Evolutionary conservation across 148 eudicot genomes (phyloP).

Genomic region (Rhododendron henanense): DNA sequence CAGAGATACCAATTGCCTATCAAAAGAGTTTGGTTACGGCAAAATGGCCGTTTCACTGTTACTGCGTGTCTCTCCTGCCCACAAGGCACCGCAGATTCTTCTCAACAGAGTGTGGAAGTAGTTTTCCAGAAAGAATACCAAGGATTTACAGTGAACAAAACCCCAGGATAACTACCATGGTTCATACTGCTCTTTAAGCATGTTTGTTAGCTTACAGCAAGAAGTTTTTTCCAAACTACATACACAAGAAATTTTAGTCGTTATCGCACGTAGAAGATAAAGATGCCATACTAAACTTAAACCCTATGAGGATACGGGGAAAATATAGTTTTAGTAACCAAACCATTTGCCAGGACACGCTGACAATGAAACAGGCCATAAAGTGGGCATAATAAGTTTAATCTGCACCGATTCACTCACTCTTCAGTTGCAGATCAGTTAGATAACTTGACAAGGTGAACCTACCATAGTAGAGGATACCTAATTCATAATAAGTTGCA

Average conservation of each 20-base stretch:
- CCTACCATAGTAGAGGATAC: not conserved
- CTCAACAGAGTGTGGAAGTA: not conserved
- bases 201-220: not conserved
- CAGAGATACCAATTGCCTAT: not conserved
- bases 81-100: not conserved
- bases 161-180: not conserved
- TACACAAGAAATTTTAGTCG: not conserved
- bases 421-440: not conserved
- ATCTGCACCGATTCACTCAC: not conserved
- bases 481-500: not conserved
- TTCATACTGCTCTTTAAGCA: not conserved
- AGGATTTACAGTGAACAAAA: not conserved
- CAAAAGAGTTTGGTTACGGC: not conserved
- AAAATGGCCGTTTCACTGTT: not conserved
- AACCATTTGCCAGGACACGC: not conserved
- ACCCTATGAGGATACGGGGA: not conserved
- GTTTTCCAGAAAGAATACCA: not conserved
- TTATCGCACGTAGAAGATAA: not conserved
- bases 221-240: not conserved
- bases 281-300: not conserved
- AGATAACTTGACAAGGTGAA: not conserved
- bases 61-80: not conserved
- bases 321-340: not conserved
- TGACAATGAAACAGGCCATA: not conserved
- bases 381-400: not conserved